These are phyloP conservation scores for Fusarium sp. DNA, from an alignment of 2,329 filamentous ascomycete species.

Conservation along the genomic window DNA sequence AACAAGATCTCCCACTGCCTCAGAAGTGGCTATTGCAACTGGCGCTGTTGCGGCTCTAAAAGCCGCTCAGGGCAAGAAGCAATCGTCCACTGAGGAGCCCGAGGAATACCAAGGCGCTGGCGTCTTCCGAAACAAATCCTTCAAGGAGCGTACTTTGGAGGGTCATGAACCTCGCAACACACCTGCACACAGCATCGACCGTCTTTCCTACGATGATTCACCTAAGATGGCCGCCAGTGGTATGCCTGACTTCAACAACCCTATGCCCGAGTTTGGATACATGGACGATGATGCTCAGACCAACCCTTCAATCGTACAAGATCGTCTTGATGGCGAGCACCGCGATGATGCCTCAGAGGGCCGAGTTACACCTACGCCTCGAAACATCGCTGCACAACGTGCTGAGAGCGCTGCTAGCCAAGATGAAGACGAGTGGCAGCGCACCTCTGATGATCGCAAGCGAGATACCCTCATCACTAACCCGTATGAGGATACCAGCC, in stretches of 20 bases:
- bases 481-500: slow-evolving; percentile 73
- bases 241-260: slow-evolving; percentile 74
- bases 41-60: slow-evolving; percentile 66
- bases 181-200: slow-evolving; percentile 69
- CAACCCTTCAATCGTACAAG: slow-evolving; percentile 86
- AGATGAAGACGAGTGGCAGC: slow-evolving; percentile 72
- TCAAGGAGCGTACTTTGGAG: slow-evolving; percentile 72
- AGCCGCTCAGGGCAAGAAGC: slow-evolving; percentile 60
- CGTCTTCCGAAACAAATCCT: slow-evolving; percentile 70
- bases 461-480: slow-evolving; percentile 75
- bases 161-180: slow-evolving; percentile 66
- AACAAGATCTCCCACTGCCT: slow-evolving; percentile 63
- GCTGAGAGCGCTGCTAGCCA: slow-evolving; percentile 58
- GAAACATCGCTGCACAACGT: slow-evolving; percentile 43
- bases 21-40: slow-evolving; percentile 67
- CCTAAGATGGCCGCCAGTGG: slow-evolving; percentile 74
- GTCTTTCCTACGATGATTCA: slow-evolving; percentile 63
- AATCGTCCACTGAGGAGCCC: slow-evolving; percentile 50
- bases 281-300: slow-evolving; percentile 77
- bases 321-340: slow-evolving; percentile 69
- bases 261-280: slow-evolving; percentile 82
- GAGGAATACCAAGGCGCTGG: slow-evolving; percentile 61
- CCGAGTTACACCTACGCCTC: slow-evolving; percentile 61
- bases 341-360: slow-evolving; percentile 64
- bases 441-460: slow-evolving; percentile 71